Evolutionary conservation across 2,329 filamentous ascomycete genomes (phyloP), one percentile per base, ranked within the genome.

Genomic region (Verticillium dahliae): DNA sequence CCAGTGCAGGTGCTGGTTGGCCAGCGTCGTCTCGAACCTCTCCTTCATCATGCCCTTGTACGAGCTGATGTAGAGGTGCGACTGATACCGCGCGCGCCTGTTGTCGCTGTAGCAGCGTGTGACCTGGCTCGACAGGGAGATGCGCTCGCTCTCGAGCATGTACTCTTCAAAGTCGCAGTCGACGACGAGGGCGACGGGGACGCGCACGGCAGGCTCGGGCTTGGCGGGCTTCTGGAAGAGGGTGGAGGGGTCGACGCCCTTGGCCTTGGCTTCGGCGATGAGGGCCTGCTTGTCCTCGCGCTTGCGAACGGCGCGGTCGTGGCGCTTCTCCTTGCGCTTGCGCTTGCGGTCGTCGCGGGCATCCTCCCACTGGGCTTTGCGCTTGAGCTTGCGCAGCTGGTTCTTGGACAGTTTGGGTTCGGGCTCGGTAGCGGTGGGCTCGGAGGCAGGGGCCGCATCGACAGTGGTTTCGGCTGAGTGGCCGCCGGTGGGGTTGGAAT

Each of bases 81-180:
- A 80, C 59, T 88, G 84, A 71, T 85, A 93, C 7, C 73, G 76
- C 0, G 89, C 82, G 61, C 83, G 85, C 62, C 84, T 85, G 75
- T 97, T 98, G 70, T 97, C 92, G 22, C 92, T 92, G 75, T 99
- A 99, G 62, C 85, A 90, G 61, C 95, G 82, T 9, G 92, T 96
- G 64, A 99, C 81, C 74, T 99, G 95, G 62, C 87, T 85, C 1
- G 86, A 85, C 13, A 99, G 82, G 4, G 92, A 97, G 61, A 93
- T 87, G 35, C 90, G 80, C 76, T 99, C 95, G 67, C 90, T 89
- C 41, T 94, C 90, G 58, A 82, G 82, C 95, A 99, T 99, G 70
- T 93, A 84, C 52, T 90, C 81, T 73, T 99, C 93, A 72, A 96
- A 99, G 67, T 90, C 87, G 76, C 94, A 98, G 77, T 99, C 95